Conservation (phyloP, 1,139 yeast genomes). For the Protomyces pachydermus region DNA sequence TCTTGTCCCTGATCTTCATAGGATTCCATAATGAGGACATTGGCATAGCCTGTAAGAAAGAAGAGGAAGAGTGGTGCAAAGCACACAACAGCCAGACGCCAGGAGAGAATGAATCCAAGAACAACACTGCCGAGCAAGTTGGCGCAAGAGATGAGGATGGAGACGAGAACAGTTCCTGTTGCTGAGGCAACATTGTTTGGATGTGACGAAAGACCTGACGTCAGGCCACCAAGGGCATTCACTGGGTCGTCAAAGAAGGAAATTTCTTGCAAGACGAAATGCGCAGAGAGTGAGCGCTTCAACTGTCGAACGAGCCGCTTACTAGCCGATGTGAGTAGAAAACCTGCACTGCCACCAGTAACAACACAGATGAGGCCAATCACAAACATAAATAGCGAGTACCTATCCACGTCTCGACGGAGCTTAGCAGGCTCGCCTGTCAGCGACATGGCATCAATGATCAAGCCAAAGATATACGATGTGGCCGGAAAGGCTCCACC, state of each 20-base stretch:
- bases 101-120: slow-evolving; percentile 61
- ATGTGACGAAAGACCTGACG: slow-evolving; percentile 51
- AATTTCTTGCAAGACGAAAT: slow-evolving; percentile 50
- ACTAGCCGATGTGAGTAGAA: slow-evolving; percentile 38
- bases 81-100: slow-evolving; percentile 60
- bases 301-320: slow-evolving; percentile 48
- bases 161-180: slow-evolving; percentile 40
- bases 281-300: slow-evolving; percentile 48
- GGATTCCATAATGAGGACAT: slow-evolving; percentile 70
- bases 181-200: slow-evolving; percentile 54
- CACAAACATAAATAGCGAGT: slow-evolving; percentile 43
- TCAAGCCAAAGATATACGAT: slow-evolving; percentile 15
- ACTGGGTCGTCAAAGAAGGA: slow-evolving; percentile 51
- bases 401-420: slow-evolving; percentile 38
- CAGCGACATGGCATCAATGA: slow-evolving; percentile 6
- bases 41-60: slow-evolving; percentile 66
- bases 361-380: slow-evolving; percentile 40
- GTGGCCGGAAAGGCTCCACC: slow-evolving; percentile 20
- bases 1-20: slow-evolving; percentile 51
- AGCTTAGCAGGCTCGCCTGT: slow-evolving; percentile 2
- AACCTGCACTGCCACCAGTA: slow-evolving; percentile 37
- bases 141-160: slow-evolving; percentile 26
- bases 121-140: slow-evolving; percentile 67
- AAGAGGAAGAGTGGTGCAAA: slow-evolving; percentile 55
- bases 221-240: slow-evolving; percentile 53